These are phyloP conservation scores for Biscogniauxia mediterranea DNA, from an alignment of 2,329 filamentous ascomycete genomes.

Conservation along the genomic window DNA sequence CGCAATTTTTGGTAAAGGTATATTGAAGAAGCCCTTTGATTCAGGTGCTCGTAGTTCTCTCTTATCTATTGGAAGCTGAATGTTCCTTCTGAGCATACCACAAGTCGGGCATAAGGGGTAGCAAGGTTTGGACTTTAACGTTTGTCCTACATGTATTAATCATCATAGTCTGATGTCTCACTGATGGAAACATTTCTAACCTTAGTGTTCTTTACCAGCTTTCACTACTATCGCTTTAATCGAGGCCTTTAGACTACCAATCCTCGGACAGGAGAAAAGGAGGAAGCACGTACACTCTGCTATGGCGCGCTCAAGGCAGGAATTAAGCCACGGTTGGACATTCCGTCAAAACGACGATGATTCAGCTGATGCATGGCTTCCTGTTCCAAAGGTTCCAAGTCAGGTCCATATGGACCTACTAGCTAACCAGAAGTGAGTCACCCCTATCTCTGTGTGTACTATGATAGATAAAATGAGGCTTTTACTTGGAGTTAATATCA, in stretches of 20 bases:
- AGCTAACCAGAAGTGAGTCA: slow-evolving; percentile 21
- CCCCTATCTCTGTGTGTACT: neutral
- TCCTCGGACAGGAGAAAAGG: too few species aligned
- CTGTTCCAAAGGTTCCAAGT: slow-evolving; percentile 35
- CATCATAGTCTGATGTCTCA: neutral
- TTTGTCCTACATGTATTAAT: neutral
- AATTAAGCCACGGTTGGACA: slow-evolving; percentile 21
- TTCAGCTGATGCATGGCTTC: slow-evolving; percentile 30
- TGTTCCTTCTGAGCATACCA: too few species aligned
- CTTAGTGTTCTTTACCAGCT: too few species aligned
- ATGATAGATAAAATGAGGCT: neutral
- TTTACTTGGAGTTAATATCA: neutral
- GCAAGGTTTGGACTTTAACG: too few species aligned
- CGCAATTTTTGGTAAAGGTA: too few species aligned
- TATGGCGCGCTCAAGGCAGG: slow-evolving; percentile 22
- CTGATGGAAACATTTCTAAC: too few species aligned
- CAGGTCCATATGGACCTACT: slow-evolving; percentile 40
- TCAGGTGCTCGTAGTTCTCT: too few species aligned
- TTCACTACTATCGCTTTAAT: neutral
- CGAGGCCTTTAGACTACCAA: neutral
- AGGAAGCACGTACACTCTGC: neutral
- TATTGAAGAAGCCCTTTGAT: too few species aligned
- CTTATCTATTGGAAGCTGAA: too few species aligned
- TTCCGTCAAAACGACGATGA: slow-evolving; percentile 18
- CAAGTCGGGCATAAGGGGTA: too few species aligned